These are phyloP conservation scores for Phytophthora melonis DNA, from an alignment of 352 stramenopile species.

Conservation along the genomic window DNA sequence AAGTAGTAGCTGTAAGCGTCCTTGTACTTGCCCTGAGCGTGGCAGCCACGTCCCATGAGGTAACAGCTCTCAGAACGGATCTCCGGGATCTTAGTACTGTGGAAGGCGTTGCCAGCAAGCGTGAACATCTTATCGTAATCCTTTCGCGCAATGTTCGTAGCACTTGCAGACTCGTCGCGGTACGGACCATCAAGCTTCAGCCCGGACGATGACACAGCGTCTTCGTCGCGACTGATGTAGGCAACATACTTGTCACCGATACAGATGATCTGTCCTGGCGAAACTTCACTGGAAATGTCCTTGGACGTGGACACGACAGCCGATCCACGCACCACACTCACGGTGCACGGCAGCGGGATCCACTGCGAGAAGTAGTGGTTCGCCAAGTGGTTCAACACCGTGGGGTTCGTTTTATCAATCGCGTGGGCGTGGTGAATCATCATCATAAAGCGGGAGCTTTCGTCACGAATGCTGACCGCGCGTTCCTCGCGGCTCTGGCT, in stretches of 20 bases:
- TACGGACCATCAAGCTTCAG: conserved; percentile 85
- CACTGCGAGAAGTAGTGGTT: conserved; percentile 99
- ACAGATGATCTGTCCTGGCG: conserved; percentile 93
- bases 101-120: conserved; percentile 87
- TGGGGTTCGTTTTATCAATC: conserved; percentile 90
- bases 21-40: conserved; percentile 95
- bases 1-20: conserved; percentile 98
- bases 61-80: conserved; percentile 98
- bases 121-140: conserved; percentile 94
- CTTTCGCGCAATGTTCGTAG: conserved; percentile 81
- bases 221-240: conserved; percentile 81
- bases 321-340: conserved; percentile 87
- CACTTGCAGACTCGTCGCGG: conserved; percentile 72
- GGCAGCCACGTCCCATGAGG: conserved; percentile 95
- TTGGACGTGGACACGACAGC: conserved; percentile 87
- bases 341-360: conserved; percentile 92
- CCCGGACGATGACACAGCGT: conserved; percentile 67
- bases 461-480: conserved; percentile 79
- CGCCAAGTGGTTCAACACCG: conserved; percentile 97
- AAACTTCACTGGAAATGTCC: conserved; percentile 90
- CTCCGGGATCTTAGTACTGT: conserved; percentile 89
- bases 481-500: conserved; percentile 81
- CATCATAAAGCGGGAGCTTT: conserved; percentile 92
- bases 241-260: conserved; percentile 94
- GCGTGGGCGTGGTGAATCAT: conserved; percentile 92